phyloP scores from a whole-genome alignment of 495 filamentous ascomycete species.

The Bacidia gigantensis region DNA sequence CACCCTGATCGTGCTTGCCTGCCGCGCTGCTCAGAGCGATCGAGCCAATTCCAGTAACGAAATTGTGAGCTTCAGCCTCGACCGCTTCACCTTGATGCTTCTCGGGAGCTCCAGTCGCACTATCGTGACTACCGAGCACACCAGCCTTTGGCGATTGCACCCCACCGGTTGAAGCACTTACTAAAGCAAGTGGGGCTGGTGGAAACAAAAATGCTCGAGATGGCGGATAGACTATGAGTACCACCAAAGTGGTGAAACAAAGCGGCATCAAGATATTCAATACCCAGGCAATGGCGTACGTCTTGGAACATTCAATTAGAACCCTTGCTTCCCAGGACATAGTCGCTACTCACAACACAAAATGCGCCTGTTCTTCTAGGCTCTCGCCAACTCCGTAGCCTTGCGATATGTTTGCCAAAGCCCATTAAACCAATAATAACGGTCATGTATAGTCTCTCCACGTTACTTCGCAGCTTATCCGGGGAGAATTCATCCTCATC shows the following conservation, averaged over 20 bases:
- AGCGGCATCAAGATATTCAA: conserved; percentile 60
- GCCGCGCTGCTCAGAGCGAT: conserved; percentile 64
- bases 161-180: conserved; percentile 46
- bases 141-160: conserved; percentile 56
- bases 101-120: conserved; percentile 68
- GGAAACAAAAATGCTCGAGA: conserved; percentile 58
- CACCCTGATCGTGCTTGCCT: conserved; percentile 51
- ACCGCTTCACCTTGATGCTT: conserved; percentile 77
- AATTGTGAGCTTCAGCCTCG: conserved; percentile 71
- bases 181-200: conserved; percentile 51
- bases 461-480: conserved; percentile 64
- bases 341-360: conserved; percentile 33
- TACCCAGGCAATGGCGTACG: conserved; percentile 62
- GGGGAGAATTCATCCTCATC: conserved; percentile 78
- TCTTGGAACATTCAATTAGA: conserved; percentile 26
- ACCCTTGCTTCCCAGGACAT: background rate
- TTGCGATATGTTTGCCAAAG: conserved; percentile 57
- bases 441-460: conserved; percentile 80
- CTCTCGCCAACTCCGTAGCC: conserved; percentile 73
- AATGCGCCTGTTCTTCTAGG: conserved; percentile 53
- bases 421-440: conserved; percentile 55
- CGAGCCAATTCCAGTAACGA: conserved; percentile 61
- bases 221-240: conserved; percentile 52
- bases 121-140: conserved; percentile 62
- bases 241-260: conserved; percentile 41